Conservation (phyloP, 2,329 filamentous ascomycete genomes). For the Aspergillus calidoustus region DNA sequence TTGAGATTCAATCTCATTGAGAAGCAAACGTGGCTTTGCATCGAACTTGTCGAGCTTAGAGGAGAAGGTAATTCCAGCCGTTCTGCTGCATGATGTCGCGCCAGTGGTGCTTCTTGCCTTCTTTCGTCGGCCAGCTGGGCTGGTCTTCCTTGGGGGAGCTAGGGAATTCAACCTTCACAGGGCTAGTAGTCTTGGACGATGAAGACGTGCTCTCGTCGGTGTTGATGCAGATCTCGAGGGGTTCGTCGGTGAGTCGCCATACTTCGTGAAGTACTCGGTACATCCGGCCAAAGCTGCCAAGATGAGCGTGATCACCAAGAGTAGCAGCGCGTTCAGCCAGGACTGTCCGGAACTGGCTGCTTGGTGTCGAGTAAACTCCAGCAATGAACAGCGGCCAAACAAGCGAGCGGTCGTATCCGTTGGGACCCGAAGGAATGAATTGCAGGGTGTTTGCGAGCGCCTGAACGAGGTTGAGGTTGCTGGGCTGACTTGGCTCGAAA, state of each 20-base stretch:
- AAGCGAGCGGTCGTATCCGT: slow-evolving; percentile 86
- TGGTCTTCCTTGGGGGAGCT: slow-evolving; percentile 22
- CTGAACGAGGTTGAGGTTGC: slow-evolving; percentile 75
- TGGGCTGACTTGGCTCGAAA: slow-evolving; percentile 74
- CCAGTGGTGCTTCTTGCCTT: slow-evolving; percentile 72
- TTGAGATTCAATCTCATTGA: slow-evolving; percentile 24
- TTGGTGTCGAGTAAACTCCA: slow-evolving; percentile 74
- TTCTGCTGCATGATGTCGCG: slow-evolving; percentile 90
- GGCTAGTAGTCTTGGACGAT: slow-evolving; percentile 13
- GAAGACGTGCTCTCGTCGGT: slow-evolving; percentile 17
- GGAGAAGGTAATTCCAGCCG: slow-evolving; percentile 89
- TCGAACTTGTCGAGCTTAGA: slow-evolving; percentile 57
- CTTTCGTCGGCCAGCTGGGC: slow-evolving; percentile 21
- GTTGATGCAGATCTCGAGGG: slow-evolving; percentile 17
- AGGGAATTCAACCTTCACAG: slow-evolving; percentile 28
- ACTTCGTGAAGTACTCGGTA: slow-evolving; percentile 78
- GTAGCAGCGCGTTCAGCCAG: slow-evolving; percentile 75
- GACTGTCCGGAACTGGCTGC: slow-evolving; percentile 75
- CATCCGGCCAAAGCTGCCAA: slow-evolving; percentile 86
- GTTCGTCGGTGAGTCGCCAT: slow-evolving; percentile 76
- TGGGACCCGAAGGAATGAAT: slow-evolving; percentile 78
- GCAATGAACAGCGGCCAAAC: slow-evolving; percentile 92
- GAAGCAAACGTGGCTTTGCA: slow-evolving; percentile 9
- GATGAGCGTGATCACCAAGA: slow-evolving; percentile 76
- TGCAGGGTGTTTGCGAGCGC: slow-evolving; percentile 77